phyloP scores from a whole-genome alignment of 495 filamentous ascomycete species.

The Neurospora sp. region DNA sequence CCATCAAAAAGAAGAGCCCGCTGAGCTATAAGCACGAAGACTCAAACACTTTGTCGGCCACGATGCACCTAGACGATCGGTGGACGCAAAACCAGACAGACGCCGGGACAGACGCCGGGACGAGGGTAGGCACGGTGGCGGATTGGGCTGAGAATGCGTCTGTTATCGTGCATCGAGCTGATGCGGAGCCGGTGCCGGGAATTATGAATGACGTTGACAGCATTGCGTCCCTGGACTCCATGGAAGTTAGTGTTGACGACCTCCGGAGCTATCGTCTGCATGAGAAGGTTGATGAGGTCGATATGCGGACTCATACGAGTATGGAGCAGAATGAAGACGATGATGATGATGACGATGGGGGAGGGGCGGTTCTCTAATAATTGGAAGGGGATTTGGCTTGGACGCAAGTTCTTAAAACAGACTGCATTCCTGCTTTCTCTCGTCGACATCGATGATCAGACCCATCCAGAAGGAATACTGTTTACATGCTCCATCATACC shows the following conservation, averaged over 20 bases:
- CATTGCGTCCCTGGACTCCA: no score
- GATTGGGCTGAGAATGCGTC: neutral
- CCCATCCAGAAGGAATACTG: no score
- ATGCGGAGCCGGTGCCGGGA: neutral
- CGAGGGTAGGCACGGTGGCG: neutral
- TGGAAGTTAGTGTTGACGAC: neutral
- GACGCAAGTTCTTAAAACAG: no score
- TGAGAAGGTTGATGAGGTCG: neutral
- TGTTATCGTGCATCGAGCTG: neutral
- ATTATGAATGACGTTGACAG: neutral
- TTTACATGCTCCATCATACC: no score
- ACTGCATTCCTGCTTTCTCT: no score
- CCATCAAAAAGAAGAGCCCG: neutral
- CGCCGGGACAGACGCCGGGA: neutral
- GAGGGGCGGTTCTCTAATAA: neutral
- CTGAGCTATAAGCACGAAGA: neutral
- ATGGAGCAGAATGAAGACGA: neutral
- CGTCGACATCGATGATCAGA: no score
- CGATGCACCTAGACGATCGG: neutral
- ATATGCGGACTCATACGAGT: neutral
- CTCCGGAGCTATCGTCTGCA: neutral
- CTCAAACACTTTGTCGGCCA: neutral
- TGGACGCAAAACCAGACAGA: neutral
- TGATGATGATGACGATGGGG: neutral
- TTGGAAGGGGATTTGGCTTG: no score